Percentiles rank a stretch among this genome's conserved stretches.
Conservation (phyloP, 768 basidiomycete species). For the Mycena venus region DNA sequence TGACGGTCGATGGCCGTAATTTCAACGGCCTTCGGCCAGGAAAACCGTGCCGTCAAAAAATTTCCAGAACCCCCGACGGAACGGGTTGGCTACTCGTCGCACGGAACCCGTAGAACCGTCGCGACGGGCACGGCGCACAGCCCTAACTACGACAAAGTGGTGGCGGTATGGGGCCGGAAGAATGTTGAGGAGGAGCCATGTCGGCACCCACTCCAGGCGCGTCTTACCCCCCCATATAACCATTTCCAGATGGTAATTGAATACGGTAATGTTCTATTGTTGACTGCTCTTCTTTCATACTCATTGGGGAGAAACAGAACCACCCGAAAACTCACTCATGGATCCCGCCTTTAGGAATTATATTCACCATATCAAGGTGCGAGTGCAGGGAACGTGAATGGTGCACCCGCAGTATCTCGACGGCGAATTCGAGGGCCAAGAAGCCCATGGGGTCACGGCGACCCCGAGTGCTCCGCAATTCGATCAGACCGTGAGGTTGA, state of each 20-base stretch:
- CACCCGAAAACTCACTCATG: slow-evolving; percentile 58
- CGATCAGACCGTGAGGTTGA: slow-evolving; percentile 52
- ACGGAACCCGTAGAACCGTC: no score
- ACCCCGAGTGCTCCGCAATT: slow-evolving; percentile 45
- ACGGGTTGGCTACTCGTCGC: no score
- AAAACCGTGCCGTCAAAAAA: no score
- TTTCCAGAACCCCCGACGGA: no score
- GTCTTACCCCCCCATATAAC: slow-evolving; percentile 26
- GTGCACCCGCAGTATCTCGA: slow-evolving; percentile 47
- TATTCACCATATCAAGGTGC: slow-evolving; percentile 55
- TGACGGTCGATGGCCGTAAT: no score
- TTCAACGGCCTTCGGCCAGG: no score
- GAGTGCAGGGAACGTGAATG: slow-evolving; percentile 50
- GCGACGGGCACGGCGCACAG: no score
- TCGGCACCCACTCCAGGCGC: slow-evolving; percentile 58
- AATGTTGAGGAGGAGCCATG: slow-evolving; percentile 62
- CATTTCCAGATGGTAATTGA: slow-evolving; percentile 31
- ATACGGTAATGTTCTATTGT: slow-evolving; percentile 17
- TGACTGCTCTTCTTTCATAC: not conserved
- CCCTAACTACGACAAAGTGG: slow-evolving; percentile 93
- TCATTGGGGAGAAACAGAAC: slow-evolving; percentile 38
- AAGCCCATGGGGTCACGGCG: slow-evolving; percentile 49
- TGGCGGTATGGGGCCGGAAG: slow-evolving; percentile 87
- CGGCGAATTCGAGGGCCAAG: slow-evolving; percentile 50
- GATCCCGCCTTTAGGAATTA: slow-evolving; percentile 44